Evolutionary conservation across 768 basidiomycete species (phyloP), one percentile per base, ranked within the genome.

Genomic region (Crepidotus variabilis): DNA sequence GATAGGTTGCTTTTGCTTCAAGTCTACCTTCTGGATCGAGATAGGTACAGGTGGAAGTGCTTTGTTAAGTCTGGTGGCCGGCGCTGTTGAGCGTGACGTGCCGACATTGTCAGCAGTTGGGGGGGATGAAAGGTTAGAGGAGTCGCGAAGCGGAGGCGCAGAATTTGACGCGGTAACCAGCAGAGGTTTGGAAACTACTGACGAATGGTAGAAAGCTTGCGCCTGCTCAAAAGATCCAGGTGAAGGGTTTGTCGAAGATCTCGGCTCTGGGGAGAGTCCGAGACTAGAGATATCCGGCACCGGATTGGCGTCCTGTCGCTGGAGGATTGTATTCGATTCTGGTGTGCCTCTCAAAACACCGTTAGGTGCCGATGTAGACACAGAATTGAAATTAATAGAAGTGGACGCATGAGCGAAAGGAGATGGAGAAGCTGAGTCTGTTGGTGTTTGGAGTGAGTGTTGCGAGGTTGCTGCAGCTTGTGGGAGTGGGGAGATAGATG

Each of bases 1-100:
- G 51, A 52, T 54, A 22, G 59, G 50, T 16, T 39, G 51, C 23
- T 47, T 39, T 22, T 48, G 56, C 39, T 49, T 51, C 47, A 18
- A 54, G 18, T 34, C 10, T n/a, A n/a, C 39, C 18, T 43, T 43
- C 39, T 43, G 39, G 39, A 43, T 43, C 13, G 39, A 43, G 18
- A 43, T 43, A 16, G 39, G 39, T 14, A 43, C 39, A 4, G 39
- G 39, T 43, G 39, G 39, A 3, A 43, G 39, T 20, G 39, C 39
- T 43, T 43, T 43, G 39, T 14, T 43, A 16, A 20, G 18, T 20
- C 39, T 14, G 13, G 39, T 43, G 39, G 39, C 39, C 39, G 39
- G 39, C 39, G 18, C 18, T 8, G 35, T 36, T 36, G 35, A 8
- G 16, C 16, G 35, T 8, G 35, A 36, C 16, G 35, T 8, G 16